Evolutionary conservation across 495 filamentous ascomycete genomes (phyloP).

Genomic region (Parathielavia hyrcaniae): DNA sequence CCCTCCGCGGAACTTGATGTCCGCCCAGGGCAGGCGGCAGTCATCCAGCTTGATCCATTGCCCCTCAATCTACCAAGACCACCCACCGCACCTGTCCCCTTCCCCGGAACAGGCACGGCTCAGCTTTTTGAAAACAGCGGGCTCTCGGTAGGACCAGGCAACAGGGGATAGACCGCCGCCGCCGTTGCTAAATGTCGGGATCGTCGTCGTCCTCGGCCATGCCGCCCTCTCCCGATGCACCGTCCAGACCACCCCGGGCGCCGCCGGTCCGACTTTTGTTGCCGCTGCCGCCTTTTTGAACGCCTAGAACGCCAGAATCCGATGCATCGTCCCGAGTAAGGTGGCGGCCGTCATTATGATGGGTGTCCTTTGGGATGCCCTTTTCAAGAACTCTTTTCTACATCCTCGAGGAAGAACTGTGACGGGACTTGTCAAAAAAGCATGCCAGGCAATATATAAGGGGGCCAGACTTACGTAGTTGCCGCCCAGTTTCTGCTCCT

Average conservation of each 20-base stretch:
- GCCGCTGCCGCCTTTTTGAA: constrained; percentile 32
- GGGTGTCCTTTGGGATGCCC: constrained; percentile 40
- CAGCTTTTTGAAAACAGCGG: constrained; percentile 1
- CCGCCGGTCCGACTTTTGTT: constrained; percentile 27
- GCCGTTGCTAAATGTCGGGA: constrained; percentile 37
- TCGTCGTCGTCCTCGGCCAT: constrained; percentile 43
- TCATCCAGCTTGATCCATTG: constrained; percentile 41
- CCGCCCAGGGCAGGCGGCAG: constrained; percentile 29
- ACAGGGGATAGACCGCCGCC: constrained; percentile 49
- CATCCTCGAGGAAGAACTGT: constrained; percentile 85
- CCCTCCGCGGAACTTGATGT: not conserved
- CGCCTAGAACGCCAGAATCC: constrained; percentile 40
- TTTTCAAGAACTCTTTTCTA: constrained; percentile 61
- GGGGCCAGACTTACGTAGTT: constrained; percentile 68
- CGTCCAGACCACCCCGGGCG: constrained; percentile 30
- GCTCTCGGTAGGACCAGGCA: constrained; percentile 45
- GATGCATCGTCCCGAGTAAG: constrained; percentile 34
- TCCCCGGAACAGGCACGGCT: not conserved
- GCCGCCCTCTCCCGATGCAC: constrained; percentile 32
- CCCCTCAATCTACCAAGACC: constrained; percentile 42
- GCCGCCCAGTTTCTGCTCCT: constrained; percentile 89
- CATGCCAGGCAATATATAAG: too few species aligned
- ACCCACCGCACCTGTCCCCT: not conserved
- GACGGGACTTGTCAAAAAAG: too few species aligned
- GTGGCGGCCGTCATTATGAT: constrained; percentile 25